Base-by-base conservation (phyloP, 352 stramenopile species). In the Phytopythium helicoides region DNA sequence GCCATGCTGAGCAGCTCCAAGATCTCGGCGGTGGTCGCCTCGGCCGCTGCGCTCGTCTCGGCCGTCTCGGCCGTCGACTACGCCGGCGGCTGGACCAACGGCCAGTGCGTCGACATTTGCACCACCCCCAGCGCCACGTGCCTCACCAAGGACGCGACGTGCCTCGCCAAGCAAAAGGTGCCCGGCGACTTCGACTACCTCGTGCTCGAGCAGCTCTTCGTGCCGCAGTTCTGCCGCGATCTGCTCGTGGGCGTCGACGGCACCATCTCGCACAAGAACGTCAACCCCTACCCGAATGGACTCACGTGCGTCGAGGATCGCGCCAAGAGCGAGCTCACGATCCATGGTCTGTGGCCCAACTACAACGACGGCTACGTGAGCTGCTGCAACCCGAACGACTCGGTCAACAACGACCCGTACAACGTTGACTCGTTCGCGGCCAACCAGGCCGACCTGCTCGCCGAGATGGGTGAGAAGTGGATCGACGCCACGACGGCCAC, bases 181-280 rank as follows among this genome's bases (percentile, higher is more conserved):
- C 72, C 77, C 12, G 75, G 79, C 36, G 77, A 88, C 67, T 90
- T 81, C 38, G 81, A 89, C 71, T 90, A 86, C 60, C 55, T 92
- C 39, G 50, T 90, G 46, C 62, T 92, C 15, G 79, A 92, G 66
- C 74, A 92, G 60, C 62, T 92, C 54, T 92, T 84, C 60, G 67
- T 86, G 47, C 81, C 81, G 64, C 78, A 92, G 66, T 92, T 82
- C 61, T 92, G 81, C 60, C 81, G 81, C 34, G 81, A 92, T 56
- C 60, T 92, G 42, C 70, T 89, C 37, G 54, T 73, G 1, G 81
- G 81, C 26, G 66, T 85, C 16, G 81, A 92, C 62, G 81, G 68
- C 56, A 92, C 81, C 36, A 76, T 90, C 65, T 87, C 79, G 52
- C 81, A 92, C 63, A 79, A 86, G 65, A 89, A 89, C 55, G 77